Percentiles rank a stretch among this genome's conserved stretches.
Conservation (phyloP, 768 basidiomycete species). For the Hydnomerulius pinastri region DNA sequence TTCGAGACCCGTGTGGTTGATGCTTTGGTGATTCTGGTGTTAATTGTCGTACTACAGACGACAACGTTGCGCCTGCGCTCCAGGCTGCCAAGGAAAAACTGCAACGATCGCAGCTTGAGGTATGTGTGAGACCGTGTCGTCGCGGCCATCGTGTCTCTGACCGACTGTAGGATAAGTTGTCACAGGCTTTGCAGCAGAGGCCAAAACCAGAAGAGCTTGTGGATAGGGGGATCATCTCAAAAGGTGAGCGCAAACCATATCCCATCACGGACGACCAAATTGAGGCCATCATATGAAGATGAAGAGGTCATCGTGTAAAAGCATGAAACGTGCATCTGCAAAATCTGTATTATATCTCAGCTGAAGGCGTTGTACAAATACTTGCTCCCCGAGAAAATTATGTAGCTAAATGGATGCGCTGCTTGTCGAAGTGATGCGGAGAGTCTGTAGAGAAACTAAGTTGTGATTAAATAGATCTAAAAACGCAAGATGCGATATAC, state of each 20-base stretch:
- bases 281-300: not conserved
- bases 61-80: slow-evolving; percentile 60
- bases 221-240: slow-evolving; percentile 57
- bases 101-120: slow-evolving; percentile 64
- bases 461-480: too few relatives aligned
- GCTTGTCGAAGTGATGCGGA: too few relatives aligned
- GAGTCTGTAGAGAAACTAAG: too few relatives aligned
- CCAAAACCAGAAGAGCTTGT: slow-evolving; percentile 65
- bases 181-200: slow-evolving; percentile 56
- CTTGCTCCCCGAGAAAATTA: too few relatives aligned
- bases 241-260: not conserved
- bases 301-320: not conserved
- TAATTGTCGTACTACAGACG: slow-evolving; percentile 41
- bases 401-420: too few relatives aligned
- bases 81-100: slow-evolving; percentile 61
- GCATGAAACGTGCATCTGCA: too few relatives aligned
- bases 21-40: not conserved
- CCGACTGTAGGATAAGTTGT: slow-evolving; percentile 59
- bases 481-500: too few relatives aligned
- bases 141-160: too few relatives aligned
- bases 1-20: slow-evolving; percentile 24
- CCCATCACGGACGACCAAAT: not conserved
- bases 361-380: not conserved
- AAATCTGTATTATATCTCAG: not conserved
- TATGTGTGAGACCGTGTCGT: slow-evolving; percentile 27